Base-by-base conservation (phyloP, 1,284 basidiomycete species). In the Rhodotorula glutinis region DNA sequence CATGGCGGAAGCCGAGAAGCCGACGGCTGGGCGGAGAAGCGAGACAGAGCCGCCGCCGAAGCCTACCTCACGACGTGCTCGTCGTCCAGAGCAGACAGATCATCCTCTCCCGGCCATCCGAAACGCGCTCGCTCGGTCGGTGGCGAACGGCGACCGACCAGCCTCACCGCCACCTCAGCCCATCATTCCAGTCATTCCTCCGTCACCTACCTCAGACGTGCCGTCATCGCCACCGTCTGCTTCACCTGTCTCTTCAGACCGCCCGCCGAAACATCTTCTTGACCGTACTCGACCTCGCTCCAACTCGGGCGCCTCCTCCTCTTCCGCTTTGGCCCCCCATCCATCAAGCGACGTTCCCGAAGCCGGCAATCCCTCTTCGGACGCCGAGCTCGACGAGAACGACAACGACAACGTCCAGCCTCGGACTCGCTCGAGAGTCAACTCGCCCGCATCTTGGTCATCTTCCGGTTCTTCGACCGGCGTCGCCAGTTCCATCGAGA, bases 181-280 rank as follows among this genome's bases (percentile, higher is more conserved):
- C 17, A 43, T 21, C 38, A 40, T 51, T 23, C 27, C 52, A 16
- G 30, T 55, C 60, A 33, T 25, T 25, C 43, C 56, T 2, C 51
- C 52, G 13, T 38, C 30, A 11, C 25, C 40, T 21, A 14, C 25
- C 19, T 23, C 61, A 23, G 38, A 46, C 40, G 43, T 54, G 43
- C 53, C 60, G 1, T 49, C 59, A 1, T 21, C 52, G 13, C 23
- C 53, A 7, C 44, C 53, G 3, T 41, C 46, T 4, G 30, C 55
- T 16, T 14, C 38, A 1, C 25, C 25, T 3, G 10, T 44, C 14
- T 23, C 40, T 13, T 46, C 40, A 2, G 33, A 43, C 19, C 54
- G 53, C 25, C 60, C 60, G 17, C 40, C 60, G 21, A 62, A 62
- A 29, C 61, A 62, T 49, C 30, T 43, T 25, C 43, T 58, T 25